Base-by-base conservation (phyloP, 495 filamentous ascomycete species). In the Amniculicola lignicola region DNA sequence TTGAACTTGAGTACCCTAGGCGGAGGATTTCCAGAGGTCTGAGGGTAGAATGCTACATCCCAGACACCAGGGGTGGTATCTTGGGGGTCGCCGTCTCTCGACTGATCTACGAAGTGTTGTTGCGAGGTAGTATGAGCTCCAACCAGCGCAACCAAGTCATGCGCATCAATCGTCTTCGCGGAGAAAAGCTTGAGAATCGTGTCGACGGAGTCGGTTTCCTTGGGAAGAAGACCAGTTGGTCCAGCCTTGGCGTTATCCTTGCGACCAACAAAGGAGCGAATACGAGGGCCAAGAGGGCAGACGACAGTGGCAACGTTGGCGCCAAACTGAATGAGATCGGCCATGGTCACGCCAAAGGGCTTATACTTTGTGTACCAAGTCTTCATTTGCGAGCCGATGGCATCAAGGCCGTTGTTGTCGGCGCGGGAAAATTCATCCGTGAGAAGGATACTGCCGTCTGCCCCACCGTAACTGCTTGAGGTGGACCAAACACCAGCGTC, bases 111-210 rank as follows among this genome's bases (percentile, higher is more conserved):
- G 54, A 74, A 75, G 22, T 63, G 69, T 57, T 80, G 76, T 51
- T 69, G 70, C 38, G 67, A 65, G 11, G 68, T 68, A 4, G 74
- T 74, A 63, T 81, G 78, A 0, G 78, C 75, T 22, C 78, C 78
- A 1, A 81, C 62, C 4, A 81, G 67, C 0, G 77, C 77, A 0
- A 74, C 73, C 0, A 79, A 66, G 38, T 71, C 74, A 28, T 63
- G 59, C 4, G 75, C 53, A 21, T 68, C 63, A 58, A 81, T 75
- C 0, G 77, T 79, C 67, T 80, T 80, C 22, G 69, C 68, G 11
- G 51, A 51, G 63, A 78, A 80, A 4, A 80, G 67, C 23, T 61
- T 50, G 55, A 74, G 69, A 21, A 77, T 57, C 16, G 42, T 57
- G 33, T 72, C 67, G 11, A 73, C 68, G 0, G 47, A 43, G 45